Evolutionary conservation across 73 alveolate genomes (phyloP).

Genomic region (Paramecium biaurelia): DNA sequence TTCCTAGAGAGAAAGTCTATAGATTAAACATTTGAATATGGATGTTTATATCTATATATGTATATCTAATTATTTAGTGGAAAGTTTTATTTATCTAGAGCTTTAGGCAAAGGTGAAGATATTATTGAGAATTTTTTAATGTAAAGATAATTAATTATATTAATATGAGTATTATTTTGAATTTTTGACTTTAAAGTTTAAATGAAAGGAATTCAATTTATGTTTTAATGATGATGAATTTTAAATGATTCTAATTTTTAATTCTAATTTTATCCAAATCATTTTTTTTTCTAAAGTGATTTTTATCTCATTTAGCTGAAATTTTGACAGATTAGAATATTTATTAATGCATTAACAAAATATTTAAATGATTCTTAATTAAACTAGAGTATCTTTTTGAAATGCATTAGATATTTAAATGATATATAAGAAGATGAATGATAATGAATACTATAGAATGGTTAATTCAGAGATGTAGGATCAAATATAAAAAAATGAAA

Average conservation of each 20-base stretch:
- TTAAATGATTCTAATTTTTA: too few species aligned
- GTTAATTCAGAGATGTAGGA: not conserved
- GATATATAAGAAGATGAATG: not conserved
- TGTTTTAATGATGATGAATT: not conserved
- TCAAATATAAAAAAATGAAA: not conserved
- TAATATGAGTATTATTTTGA: not conserved
- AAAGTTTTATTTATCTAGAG: not conserved
- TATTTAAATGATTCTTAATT: not conserved
- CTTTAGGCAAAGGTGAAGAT: not conserved
- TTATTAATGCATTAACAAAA: too few species aligned
- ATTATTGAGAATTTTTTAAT: not conserved
- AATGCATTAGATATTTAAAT: not conserved
- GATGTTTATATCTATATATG: not conserved
- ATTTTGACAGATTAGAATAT: not conserved
- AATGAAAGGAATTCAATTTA: too few species aligned
- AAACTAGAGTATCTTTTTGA: not conserved
- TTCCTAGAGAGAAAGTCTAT: slow-evolving; percentile 68
- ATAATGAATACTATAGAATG: not conserved
- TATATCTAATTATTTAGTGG: too few species aligned
- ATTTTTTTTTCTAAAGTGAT: too few species aligned
- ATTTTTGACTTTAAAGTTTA: not conserved
- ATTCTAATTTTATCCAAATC: too few species aligned
- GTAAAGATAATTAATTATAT: not conserved
- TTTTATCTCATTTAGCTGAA: too few species aligned
- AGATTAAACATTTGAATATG: slow-evolving; percentile 65